Evolutionary conservation across 257 asterid species (phyloP).

Genomic region (Petunia secreta): DNA sequence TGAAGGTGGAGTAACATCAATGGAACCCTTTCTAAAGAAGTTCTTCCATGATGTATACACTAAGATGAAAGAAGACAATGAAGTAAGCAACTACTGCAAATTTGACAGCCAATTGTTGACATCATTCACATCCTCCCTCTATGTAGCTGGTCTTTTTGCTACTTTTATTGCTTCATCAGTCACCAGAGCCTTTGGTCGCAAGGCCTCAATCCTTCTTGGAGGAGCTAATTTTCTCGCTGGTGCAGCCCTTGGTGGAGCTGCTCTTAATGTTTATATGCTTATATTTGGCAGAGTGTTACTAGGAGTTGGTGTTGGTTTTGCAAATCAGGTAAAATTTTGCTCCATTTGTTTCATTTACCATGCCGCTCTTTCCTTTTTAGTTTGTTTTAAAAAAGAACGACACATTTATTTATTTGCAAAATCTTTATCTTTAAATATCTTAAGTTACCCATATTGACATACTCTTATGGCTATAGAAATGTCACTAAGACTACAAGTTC

Average conservation of each 20-base stretch:
- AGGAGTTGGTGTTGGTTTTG: constrained; percentile 82
- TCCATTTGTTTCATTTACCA: not conserved
- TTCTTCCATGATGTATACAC: constrained; percentile 65
- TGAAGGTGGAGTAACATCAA: constrained; percentile 88
- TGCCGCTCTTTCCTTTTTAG: not conserved
- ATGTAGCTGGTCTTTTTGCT: constrained; percentile 73
- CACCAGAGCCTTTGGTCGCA: constrained; percentile 64
- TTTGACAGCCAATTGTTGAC: constrained; percentile 70
- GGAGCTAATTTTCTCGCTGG: constrained; percentile 75
- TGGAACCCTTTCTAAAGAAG: constrained; percentile 68
- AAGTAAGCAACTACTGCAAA: constrained; percentile 77
- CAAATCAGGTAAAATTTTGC: constrained; percentile 58
- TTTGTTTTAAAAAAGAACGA: not conserved
- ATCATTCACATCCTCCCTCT: constrained; percentile 76
- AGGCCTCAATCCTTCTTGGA: constrained; percentile 60
- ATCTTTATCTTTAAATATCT: not conserved
- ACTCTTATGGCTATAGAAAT: not conserved
- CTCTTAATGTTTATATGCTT: constrained; percentile 61
- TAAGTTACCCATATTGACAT: not conserved
- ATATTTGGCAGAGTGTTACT: constrained; percentile 70
- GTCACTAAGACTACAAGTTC: not conserved
- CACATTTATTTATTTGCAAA: not conserved
- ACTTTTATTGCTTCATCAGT: constrained; percentile 62
- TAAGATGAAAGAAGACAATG: constrained; percentile 57
- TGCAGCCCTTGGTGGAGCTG: constrained; percentile 73